phyloP scores from a whole-genome alignment of 371 early-diverging fungal genomes.

The Mucor saturninus region DNA sequence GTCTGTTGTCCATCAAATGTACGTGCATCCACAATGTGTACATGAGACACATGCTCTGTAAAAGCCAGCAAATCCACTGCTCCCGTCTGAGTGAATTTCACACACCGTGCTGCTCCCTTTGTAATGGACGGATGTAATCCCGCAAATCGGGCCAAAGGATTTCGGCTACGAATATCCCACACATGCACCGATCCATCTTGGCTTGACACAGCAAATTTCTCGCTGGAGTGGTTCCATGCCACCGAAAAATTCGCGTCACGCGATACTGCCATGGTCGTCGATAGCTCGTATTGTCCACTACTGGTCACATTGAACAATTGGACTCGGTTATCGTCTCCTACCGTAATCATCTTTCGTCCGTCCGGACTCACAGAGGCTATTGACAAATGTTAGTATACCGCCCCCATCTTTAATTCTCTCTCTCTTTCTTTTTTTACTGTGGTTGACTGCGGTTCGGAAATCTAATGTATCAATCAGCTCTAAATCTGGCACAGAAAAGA shows the following conservation, averaged over 20 bases:
- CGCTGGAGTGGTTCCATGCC: conserved; percentile 74
- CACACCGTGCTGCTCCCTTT: conserved; percentile 84
- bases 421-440: conserved; percentile 47
- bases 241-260: conserved; percentile 43
- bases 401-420: neutral
- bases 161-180: conserved; percentile 58
- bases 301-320: conserved; percentile 75
- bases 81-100: conserved; percentile 83
- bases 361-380: conserved; percentile 83
- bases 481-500: conserved; percentile 77
- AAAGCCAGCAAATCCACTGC: conserved; percentile 82
- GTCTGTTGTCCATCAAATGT: conserved; percentile 78
- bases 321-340: conserved; percentile 87
- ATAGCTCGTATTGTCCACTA: conserved; percentile 63
- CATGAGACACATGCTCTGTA: conserved; percentile 86
- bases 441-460: conserved; percentile 86
- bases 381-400: neutral
- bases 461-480: conserved; percentile 70
- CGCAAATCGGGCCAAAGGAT: conserved; percentile 49
- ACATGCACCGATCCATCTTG: conserved; percentile 88
- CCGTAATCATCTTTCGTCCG: conserved; percentile 80
- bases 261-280: conserved; percentile 64
- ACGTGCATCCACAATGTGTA: conserved; percentile 86
- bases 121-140: conserved; percentile 62
- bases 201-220: conserved; percentile 78